Percentiles rank a stretch among this genome's conserved stretches.
Conservation (phyloP, 768 basidiomycete species). For the Pleurotus djamor region DNA sequence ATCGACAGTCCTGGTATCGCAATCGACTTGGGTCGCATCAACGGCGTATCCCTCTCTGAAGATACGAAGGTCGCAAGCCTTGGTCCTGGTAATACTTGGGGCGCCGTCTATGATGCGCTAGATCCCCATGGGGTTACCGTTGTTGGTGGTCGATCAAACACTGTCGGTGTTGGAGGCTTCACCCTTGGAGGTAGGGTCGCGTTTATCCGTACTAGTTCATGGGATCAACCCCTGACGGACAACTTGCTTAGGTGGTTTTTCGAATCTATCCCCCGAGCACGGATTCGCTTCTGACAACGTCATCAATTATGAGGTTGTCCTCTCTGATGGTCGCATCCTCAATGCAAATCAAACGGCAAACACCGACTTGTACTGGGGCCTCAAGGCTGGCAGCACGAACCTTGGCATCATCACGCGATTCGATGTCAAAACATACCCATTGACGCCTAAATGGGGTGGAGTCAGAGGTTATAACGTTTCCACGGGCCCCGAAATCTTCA, state of each 20-base stretch:
- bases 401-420: slow-evolving; percentile 16
- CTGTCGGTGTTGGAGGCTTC: slow-evolving; percentile 13
- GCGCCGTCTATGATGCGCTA: slow-evolving; percentile 9
- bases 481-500: neutral
- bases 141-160: slow-evolving; percentile 11
- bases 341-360: slow-evolving; percentile 8
- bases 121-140: slow-evolving; percentile 4
- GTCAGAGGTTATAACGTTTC: slow-evolving; percentile 9
- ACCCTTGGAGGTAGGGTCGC: slow-evolving; percentile 9
- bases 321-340: slow-evolving; percentile 11
- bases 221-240: neutral
- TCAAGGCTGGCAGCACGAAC: slow-evolving; percentile 15
- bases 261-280: slow-evolving; percentile 10
- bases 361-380: slow-evolving; percentile 12
- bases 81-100: slow-evolving; percentile 10
- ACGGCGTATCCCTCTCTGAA: neutral
- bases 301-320: slow-evolving; percentile 11
- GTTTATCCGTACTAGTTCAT: neutral
- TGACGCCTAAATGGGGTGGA: slow-evolving; percentile 12
- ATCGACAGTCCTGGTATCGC: slow-evolving; percentile 9
- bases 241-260: slow-evolving; percentile 12
- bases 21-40: slow-evolving; percentile 7
- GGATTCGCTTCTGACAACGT: slow-evolving; percentile 12
- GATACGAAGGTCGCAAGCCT: slow-evolving; percentile 7
- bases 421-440: slow-evolving; percentile 9